Percentiles rank a stretch among this genome's conserved stretches.
phyloP scores from a whole-genome alignment of 2,329 filamentous ascomycete genomes.

The Paecilomyces sp. region DNA sequence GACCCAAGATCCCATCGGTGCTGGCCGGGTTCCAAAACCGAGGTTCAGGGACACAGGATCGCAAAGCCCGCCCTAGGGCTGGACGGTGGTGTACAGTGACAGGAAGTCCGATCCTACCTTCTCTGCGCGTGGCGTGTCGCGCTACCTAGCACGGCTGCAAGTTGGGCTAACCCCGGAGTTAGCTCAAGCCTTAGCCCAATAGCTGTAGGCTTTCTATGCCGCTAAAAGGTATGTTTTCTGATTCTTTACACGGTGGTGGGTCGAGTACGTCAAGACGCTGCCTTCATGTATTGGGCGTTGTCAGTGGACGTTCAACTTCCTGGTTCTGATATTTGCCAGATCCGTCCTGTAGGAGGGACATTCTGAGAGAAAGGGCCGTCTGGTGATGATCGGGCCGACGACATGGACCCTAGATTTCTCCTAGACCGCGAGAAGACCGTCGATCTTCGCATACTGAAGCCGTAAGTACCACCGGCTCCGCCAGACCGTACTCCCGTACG shows the following conservation, averaged over 20 bases:
- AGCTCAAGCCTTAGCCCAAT: not conserved
- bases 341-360: not conserved
- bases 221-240: not conserved
- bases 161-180: not conserved
- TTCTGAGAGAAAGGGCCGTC: not conserved
- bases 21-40: not conserved
- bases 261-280: not conserved
- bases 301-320: not conserved
- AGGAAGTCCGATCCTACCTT: not conserved
- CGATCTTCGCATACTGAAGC: constrained; percentile 20
- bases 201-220: not conserved
- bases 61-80: not conserved
- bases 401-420: not conserved
- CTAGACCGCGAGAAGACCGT: constrained; percentile 10
- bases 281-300: not conserved
- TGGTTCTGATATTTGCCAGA: not conserved
- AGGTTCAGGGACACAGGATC: not conserved
- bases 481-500: not conserved
- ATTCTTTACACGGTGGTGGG: not conserved
- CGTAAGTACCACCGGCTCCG: constrained; percentile 24
- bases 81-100: not conserved
- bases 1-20: constrained; percentile 1
- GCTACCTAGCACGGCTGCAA: not conserved
- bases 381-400: not conserved
- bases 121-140: not conserved